Percentiles rank a stretch among this genome's conserved stretches.
Evolutionary conservation across 1,139 yeast genomes (phyloP).

Genomic region (Meyerozyma athensensis): DNA sequence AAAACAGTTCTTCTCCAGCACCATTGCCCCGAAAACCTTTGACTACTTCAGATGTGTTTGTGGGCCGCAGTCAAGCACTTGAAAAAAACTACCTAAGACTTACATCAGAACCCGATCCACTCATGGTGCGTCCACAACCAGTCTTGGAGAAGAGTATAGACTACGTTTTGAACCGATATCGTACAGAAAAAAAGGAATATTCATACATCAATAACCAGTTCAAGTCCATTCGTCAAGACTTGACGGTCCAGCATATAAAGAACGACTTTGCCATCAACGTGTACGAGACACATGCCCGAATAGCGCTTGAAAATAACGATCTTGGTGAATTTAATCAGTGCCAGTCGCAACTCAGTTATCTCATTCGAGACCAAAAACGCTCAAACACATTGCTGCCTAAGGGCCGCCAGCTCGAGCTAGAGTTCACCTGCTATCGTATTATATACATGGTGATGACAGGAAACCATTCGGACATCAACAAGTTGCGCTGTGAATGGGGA

Average conservation of each 20-base stretch:
- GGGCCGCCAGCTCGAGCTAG: conserved; percentile 35
- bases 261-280: conserved; percentile 73
- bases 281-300: conserved; percentile 80
- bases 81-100: conserved; percentile 80
- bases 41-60: conserved; percentile 24
- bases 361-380: conserved; percentile 16
- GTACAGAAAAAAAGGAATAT: conserved; percentile 50
- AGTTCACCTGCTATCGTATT: conserved; percentile 72
- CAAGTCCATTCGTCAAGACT: conserved; percentile 87
- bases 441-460: conserved; percentile 76
- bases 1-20: neutral
- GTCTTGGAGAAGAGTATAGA: conserved; percentile 58
- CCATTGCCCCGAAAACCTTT: neutral
- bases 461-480: conserved; percentile 48
- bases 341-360: conserved; percentile 68
- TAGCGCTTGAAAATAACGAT: conserved; percentile 81
- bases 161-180: conserved; percentile 52
- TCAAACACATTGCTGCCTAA: conserved; percentile 5
- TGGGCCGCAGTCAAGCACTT: conserved; percentile 61
- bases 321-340: conserved; percentile 95
- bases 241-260: conserved; percentile 86
- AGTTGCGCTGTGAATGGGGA: conserved; percentile 23
- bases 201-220: conserved; percentile 83
- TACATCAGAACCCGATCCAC: conserved; percentile 90
- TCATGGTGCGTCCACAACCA: conserved; percentile 66